These are phyloP conservation scores for Barnettozyma botsteinii DNA, from an alignment of 805 yeast species.

Conservation along the genomic window DNA sequence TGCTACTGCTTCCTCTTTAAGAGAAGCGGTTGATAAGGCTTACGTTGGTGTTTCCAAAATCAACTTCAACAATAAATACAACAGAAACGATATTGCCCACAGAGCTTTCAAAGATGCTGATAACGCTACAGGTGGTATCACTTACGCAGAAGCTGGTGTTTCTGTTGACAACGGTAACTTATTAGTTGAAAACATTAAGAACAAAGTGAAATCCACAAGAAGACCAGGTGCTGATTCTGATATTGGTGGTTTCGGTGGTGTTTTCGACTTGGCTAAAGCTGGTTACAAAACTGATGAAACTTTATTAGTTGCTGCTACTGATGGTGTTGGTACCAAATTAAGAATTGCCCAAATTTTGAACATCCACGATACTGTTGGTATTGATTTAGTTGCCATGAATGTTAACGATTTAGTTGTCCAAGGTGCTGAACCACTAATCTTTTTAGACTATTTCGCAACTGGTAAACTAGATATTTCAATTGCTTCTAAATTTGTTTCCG, in stretches of 20 bases:
- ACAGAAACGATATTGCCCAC: slow-evolving; percentile 92
- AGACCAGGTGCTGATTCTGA: slow-evolving; percentile 97
- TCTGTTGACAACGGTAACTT: slow-evolving; percentile 93
- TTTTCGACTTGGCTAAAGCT: slow-evolving; percentile 83
- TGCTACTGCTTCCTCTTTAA: slow-evolving; percentile 69
- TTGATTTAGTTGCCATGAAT: slow-evolving; percentile 98
- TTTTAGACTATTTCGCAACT: slow-evolving; percentile 94
- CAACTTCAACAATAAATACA: slow-evolving; percentile 67
- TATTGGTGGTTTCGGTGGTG: slow-evolving; percentile 98
- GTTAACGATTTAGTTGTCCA: slow-evolving; percentile 97
- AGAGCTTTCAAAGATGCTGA: slow-evolving; percentile 71
- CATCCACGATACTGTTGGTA: slow-evolving; percentile 96
- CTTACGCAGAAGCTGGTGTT: slow-evolving; percentile 95
- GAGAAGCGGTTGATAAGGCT: slow-evolving; percentile 79
- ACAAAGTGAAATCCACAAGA: slow-evolving; percentile 83
- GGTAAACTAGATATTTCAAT: slow-evolving; percentile 80
- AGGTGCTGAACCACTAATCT: slow-evolving; percentile 96
- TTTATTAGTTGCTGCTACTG: slow-evolving; percentile 95
- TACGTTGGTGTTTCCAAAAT: slow-evolving; percentile 80
- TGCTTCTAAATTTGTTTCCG: slow-evolving; percentile 84
- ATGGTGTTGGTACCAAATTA: slow-evolving; percentile 97
- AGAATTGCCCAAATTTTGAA: slow-evolving; percentile 87
- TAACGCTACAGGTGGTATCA: slow-evolving; percentile 41
- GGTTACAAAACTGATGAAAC: slow-evolving; percentile 74
- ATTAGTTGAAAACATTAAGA: slow-evolving; percentile 85